phyloP scores from a whole-genome alignment of 371 early-diverging fungal genomes.

The Actinomortierella ambigua region DNA sequence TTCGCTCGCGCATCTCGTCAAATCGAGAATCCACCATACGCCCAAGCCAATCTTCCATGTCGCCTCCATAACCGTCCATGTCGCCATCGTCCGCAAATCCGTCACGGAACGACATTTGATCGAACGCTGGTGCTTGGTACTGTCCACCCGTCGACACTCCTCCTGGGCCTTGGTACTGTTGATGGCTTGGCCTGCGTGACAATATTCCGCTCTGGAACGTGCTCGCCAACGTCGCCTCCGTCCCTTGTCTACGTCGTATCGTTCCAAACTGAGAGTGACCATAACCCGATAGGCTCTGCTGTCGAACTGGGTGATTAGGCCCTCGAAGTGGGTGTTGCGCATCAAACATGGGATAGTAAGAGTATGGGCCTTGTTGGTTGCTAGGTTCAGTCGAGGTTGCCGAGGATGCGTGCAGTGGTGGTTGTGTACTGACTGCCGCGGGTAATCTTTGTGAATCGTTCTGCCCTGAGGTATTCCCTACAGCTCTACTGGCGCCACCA shows the following conservation, averaged over 20 bases:
- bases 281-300: slow-evolving; percentile 18
- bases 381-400: too few relatives aligned
- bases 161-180: neutral
- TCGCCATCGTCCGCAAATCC: neutral
- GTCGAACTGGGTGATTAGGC: neutral
- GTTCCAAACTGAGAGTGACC: neutral
- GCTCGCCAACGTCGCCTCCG: slow-evolving; percentile 26
- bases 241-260: slow-evolving; percentile 6
- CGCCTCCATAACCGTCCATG: neutral
- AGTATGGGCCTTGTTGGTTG: slow-evolving; percentile 2
- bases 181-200: too few relatives aligned
- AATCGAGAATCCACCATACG: slow-evolving; percentile 22
- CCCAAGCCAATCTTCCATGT: neutral
- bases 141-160: too few relatives aligned
- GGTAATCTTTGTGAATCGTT: too few relatives aligned
- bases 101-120: neutral
- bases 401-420: too few relatives aligned
- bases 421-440: too few relatives aligned
- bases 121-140: too few relatives aligned
- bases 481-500: too few relatives aligned
- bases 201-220: slow-evolving; percentile 18
- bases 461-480: too few relatives aligned
- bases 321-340: slow-evolving; percentile 16
- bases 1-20: slow-evolving; percentile 21
- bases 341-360: slow-evolving; percentile 12